Evolutionary conservation across 345 rosid species (phyloP).

Genomic region (Eucalyptus sp.): DNA sequence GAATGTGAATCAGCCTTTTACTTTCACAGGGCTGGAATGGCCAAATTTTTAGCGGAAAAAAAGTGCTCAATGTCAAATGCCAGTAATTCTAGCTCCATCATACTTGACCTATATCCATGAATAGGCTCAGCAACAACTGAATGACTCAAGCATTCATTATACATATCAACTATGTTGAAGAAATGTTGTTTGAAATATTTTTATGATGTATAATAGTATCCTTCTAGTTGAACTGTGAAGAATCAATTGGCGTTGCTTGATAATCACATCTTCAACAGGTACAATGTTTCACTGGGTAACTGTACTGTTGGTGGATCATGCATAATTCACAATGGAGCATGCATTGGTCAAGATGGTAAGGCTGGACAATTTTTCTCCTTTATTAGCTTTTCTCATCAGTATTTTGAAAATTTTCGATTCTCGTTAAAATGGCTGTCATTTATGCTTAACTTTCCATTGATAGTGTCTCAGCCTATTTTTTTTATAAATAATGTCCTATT

Average conservation of each 20-base stretch:
- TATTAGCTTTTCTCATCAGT: background rate
- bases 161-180: background rate
- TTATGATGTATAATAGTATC: background rate
- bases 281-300: constrained; percentile 52
- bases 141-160: background rate
- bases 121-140: background rate
- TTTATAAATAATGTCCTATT: background rate
- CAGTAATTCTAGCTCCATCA: background rate
- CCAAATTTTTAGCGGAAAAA: background rate
- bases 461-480: background rate
- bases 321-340: constrained; percentile 59
- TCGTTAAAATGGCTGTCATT: background rate
- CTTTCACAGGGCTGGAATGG: background rate
- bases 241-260: background rate
- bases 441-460: background rate
- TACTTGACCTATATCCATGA: background rate
- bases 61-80: background rate
- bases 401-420: background rate
- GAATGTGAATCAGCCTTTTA: background rate
- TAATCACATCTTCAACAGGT: constrained; percentile 18
- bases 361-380: background rate
- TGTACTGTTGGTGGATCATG: constrained; percentile 62
- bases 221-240: background rate
- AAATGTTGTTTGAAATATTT: background rate
- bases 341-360: constrained; percentile 92